Base-by-base conservation (phyloP, 257 asterid genomes). In the Verbena officinalis region DNA sequence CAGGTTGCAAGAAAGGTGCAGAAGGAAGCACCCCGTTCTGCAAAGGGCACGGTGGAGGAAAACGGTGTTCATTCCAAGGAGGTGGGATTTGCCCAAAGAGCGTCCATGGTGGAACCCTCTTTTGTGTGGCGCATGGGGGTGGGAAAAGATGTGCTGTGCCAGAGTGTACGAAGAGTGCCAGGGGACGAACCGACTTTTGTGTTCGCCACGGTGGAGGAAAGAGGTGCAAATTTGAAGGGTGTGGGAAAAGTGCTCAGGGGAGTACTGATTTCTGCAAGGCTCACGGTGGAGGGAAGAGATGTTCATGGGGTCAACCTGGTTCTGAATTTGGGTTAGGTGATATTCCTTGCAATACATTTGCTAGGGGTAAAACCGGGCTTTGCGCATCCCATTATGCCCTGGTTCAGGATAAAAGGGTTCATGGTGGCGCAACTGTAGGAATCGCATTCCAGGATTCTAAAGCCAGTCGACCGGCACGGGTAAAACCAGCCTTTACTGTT, bases 121-220 rank as follows among this genome's bases (percentile, higher is more conserved):
- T 73, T 51, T 91, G 96, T 6, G 96, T 91, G 7, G 98, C 98
- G 19, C 96, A 91, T 48, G 98, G 98, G 11, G 98, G 98, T 12
- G 96, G 98, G 27, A 91, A 91, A 72, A 83, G 98, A 69, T 88
- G 96, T 74, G 86, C 84, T 4, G 81, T 82, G 51, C 27, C 90
- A 2, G 95, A 83, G 39, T 91, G 98, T 69, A 91, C 98, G 0
- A 89, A 80, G 86, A 91, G 98, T 60, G 98, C 98, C 14, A 73
- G 98, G 79, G 98, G 98, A 4, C 79, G 98, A 22, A 91, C 98
- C 2, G 95, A 89, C 45, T 91, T 63, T 57, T 91, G 96, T 52
- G 96, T 91, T 0, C 92, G 96, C 4, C 98, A 91, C 64, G 98
- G 98, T 50, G 98, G 98, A 48, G 98, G 98, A 30, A 91, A 85